A percentile compares a stretch with the other conserved stretches of the same genome.
Evolutionary conservation across 2,329 filamentous ascomycete species (phyloP).

Genomic region (Penicillium sp.): DNA sequence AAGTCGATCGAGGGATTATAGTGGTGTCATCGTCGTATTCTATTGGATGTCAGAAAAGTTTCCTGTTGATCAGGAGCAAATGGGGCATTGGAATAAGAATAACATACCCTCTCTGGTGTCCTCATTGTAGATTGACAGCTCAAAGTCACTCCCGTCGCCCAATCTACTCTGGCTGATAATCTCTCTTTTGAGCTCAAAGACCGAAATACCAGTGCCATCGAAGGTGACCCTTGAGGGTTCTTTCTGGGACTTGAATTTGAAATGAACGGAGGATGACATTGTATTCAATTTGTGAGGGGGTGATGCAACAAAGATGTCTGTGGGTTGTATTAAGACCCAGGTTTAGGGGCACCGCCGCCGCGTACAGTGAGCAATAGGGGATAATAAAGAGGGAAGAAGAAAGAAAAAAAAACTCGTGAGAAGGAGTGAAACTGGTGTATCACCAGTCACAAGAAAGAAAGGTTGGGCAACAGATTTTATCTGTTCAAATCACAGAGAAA

Average conservation of each 20-base stretch:
- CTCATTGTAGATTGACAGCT: conserved; percentile 86
- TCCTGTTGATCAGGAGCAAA: conserved; percentile 6
- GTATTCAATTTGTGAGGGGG: conserved; percentile 35
- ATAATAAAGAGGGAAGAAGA: conserved; percentile 10
- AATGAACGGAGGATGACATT: conserved; percentile 97
- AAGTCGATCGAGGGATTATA: conserved; percentile 91
- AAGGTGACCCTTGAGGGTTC: conserved; percentile 91
- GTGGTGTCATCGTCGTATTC: conserved; percentile 97
- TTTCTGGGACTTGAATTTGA: conserved; percentile 99
- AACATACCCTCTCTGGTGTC: conserved; percentile 77
- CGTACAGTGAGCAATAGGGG: conserved; percentile 22
- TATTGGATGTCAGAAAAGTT: conserved; percentile 34
- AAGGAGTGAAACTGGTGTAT: neutral
- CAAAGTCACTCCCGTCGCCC: conserved; percentile 92
- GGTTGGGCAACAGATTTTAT: conserved; percentile 1
- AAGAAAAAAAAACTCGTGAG: conserved; percentile 4
- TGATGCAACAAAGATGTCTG: conserved; percentile 21
- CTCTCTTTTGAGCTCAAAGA: conserved; percentile 97
- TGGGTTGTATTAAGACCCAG: conserved; percentile 25
- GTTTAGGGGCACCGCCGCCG: conserved; percentile 20
- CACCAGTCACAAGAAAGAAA: conserved; percentile 1
- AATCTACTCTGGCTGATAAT: conserved; percentile 91
- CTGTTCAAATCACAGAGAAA: conserved; percentile 1
- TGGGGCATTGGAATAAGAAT: conserved; percentile 1
- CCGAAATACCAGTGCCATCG: conserved; percentile 93